Conservation (phyloP, 2,329 filamentous ascomycete species). For the Sclerotinia nivalis region DNA sequence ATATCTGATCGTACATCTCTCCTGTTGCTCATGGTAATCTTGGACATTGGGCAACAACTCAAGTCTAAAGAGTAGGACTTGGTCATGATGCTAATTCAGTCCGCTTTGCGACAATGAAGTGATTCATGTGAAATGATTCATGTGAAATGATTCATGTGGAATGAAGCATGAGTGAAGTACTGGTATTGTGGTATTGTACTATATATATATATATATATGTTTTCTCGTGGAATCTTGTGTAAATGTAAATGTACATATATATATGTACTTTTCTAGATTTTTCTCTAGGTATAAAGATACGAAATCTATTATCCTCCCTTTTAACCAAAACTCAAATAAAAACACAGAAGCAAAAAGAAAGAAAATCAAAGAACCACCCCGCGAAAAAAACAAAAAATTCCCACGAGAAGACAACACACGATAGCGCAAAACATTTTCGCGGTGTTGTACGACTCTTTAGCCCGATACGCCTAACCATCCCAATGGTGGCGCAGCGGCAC, state of each 20-base stretch:
- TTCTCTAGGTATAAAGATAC: not conserved
- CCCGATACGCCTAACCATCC: conserved; percentile 50
- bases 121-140: not conserved
- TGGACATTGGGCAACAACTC: not conserved
- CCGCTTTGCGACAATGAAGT: not conserved
- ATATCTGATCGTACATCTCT: not conserved
- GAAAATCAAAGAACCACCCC: not conserved
- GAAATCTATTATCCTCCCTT: no score
- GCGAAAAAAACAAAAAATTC: conserved; percentile 28
- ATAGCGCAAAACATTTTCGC: conserved; percentile 59
- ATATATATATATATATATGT: not conserved
- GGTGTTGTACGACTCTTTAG: conserved; percentile 38
- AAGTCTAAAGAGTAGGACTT: not conserved
- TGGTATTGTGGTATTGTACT: not conserved
- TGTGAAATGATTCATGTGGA: not conserved
- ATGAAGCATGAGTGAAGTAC: not conserved
- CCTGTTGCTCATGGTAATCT: not conserved
- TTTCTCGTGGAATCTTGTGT: not conserved
- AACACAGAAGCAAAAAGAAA: no score
- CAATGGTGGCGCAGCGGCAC: conserved; percentile 51
- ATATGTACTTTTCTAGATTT: not conserved
- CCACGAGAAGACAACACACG: conserved; percentile 40
- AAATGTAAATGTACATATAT: not conserved
- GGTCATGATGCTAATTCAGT: not conserved
- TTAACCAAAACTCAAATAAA: not conserved